Evolutionary conservation across 108 stramenopile genomes (phyloP).

Genomic region (Cyclotella cryptica): DNA sequence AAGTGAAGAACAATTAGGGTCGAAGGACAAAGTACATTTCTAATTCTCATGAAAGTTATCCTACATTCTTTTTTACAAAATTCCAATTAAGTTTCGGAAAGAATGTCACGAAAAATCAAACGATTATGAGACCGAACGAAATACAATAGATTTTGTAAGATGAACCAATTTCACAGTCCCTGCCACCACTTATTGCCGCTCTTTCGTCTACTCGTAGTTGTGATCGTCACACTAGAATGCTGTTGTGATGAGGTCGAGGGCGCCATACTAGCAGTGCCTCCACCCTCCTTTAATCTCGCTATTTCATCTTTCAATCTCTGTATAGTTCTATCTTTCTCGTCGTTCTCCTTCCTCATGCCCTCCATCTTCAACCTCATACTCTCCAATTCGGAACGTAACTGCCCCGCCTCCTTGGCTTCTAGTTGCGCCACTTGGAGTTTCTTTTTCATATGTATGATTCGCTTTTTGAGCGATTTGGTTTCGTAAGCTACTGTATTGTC

Average conservation of each 20-base stretch:
- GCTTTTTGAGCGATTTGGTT: constrained; percentile 52
- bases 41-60: too few relatives aligned
- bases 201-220: background rate
- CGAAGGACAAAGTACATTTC: too few relatives aligned
- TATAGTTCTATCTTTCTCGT: constrained; percentile 47
- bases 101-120: too few relatives aligned
- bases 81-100: too few relatives aligned
- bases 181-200: constrained; percentile 10
- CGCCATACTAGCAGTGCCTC: background rate
- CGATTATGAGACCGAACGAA: too few relatives aligned
- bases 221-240: background rate
- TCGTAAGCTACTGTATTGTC: constrained; percentile 41
- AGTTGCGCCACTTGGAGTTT: constrained; percentile 42
- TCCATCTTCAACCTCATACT: constrained; percentile 44
- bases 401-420: constrained; percentile 46
- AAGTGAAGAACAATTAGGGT: too few relatives aligned
- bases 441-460: constrained; percentile 60
- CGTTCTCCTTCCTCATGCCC: constrained; percentile 34
- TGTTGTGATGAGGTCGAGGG: background rate
- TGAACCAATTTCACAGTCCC: background rate
- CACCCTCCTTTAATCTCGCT: constrained; percentile 12
- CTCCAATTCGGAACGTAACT: constrained; percentile 47
- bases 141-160: too few relatives aligned
- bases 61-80: too few relatives aligned
- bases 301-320: constrained; percentile 32